A percentile compares a stretch with the other conserved stretches of the same genome.
Evolutionary conservation across 768 basidiomycete genomes (phyloP).

Genomic region (Pleurotus citrinopileatus): DNA sequence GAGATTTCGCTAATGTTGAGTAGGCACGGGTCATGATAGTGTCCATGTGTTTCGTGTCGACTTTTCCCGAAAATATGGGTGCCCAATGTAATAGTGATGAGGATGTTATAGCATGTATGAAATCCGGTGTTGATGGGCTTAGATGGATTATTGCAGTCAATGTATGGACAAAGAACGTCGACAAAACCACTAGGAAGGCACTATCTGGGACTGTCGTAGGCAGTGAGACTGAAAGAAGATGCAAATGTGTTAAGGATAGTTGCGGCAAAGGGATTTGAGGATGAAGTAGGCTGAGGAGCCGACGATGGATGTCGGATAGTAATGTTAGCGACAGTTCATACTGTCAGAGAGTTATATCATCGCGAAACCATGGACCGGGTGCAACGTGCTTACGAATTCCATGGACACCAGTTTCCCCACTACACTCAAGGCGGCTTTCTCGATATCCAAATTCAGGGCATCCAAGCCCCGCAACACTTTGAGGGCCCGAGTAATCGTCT

Average conservation of each 20-base stretch:
- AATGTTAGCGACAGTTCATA: slow-evolving; percentile 46
- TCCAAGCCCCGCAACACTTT: slow-evolving; percentile 40
- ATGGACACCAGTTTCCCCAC: slow-evolving; percentile 63
- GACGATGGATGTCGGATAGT: slow-evolving; percentile 44
- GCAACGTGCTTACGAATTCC: slow-evolving; percentile 45
- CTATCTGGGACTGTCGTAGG: slow-evolving; percentile 28
- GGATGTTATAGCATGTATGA: slow-evolving; percentile 28
- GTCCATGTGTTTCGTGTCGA: slow-evolving; percentile 56
- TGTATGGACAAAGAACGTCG: slow-evolving; percentile 57
- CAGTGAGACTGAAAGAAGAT: slow-evolving; percentile 42
- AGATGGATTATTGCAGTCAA: slow-evolving; percentile 39
- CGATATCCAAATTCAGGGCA: slow-evolving; percentile 58
- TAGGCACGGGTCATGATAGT: slow-evolving; percentile 60
- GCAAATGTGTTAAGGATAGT: slow-evolving; percentile 16
- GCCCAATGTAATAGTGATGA: slow-evolving; percentile 53
- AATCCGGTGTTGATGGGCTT: slow-evolving; percentile 17
- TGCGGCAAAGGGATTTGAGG: slow-evolving; percentile 5
- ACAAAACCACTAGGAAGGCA: slow-evolving; percentile 49
- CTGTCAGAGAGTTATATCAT: slow-evolving; percentile 30
- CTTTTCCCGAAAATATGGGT: slow-evolving; percentile 29
- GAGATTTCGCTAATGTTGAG: slow-evolving; percentile 45
- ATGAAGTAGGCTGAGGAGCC: slow-evolving; percentile 31
- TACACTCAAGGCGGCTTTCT: slow-evolving; percentile 68
- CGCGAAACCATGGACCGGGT: not conserved
- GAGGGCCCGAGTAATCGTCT: slow-evolving; percentile 44